phyloP scores from a whole-genome alignment of 2,329 filamentous ascomycete species.

The Pochonia chlamydosporia region DNA sequence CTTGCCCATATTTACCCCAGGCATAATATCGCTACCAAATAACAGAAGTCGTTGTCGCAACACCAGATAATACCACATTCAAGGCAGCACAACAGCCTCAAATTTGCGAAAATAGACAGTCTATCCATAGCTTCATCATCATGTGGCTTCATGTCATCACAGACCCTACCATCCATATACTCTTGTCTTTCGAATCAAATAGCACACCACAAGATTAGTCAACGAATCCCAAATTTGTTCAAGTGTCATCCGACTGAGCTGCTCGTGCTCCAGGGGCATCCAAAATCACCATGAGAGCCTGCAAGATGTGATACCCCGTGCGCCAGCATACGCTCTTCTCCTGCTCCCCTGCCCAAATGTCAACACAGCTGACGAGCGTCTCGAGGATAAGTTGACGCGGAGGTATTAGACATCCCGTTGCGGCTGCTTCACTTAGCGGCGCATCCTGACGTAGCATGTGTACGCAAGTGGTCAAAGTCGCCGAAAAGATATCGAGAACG shows the following conservation, averaged over 20 bases:
- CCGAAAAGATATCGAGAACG: conserved; percentile 30
- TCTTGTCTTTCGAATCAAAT: too few species aligned
- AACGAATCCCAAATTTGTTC: too few species aligned
- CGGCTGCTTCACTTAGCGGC: conserved; percentile 21
- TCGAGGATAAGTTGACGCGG: conserved; percentile 30
- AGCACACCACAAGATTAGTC: too few species aligned
- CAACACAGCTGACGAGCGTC: conserved; percentile 25
- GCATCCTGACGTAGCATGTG: conserved; percentile 29
- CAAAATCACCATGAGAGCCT: conserved; percentile 8
- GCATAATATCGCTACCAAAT: too few species aligned
- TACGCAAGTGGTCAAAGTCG: conserved; percentile 25
- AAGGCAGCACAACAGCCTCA: too few species aligned
- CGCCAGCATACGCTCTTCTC: conserved; percentile 29
- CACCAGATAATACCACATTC: too few species aligned
- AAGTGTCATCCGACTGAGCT: neutral
- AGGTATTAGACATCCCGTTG: conserved; percentile 23
- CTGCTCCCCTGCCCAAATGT: conserved; percentile 29
- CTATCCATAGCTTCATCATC: too few species aligned
- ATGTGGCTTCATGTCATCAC: too few species aligned
- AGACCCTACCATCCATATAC: too few species aligned
- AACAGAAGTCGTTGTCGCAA: too few species aligned
- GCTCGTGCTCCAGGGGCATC: neutral
- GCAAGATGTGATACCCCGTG: conserved; percentile 25
- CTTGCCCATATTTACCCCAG: too few species aligned
- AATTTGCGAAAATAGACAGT: too few species aligned